Conservation (phyloP, 345 rosid species). For the Limnanthes douglasii region DNA sequence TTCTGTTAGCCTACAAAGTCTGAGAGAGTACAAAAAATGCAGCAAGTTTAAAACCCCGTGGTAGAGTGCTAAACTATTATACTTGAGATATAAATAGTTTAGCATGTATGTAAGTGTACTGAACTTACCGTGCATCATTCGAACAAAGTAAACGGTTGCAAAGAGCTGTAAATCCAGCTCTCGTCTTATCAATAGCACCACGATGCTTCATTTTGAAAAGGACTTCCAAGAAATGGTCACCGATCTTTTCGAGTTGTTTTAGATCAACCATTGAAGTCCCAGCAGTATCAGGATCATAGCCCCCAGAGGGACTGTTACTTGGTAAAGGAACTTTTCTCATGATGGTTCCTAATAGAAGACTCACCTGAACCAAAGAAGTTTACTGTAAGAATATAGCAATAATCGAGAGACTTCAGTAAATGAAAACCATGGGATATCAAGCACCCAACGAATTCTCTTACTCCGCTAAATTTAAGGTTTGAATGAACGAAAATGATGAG, state of each 20-base stretch:
- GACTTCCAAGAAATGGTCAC: conserved; percentile 91
- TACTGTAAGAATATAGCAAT: not conserved
- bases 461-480: not conserved
- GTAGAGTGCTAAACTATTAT: not conserved
- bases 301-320: conserved; percentile 25
- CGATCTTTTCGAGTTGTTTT: conserved; percentile 74
- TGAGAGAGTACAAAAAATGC: conserved; percentile 13
- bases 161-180: conserved; percentile 95
- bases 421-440: not conserved
- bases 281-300: conserved; percentile 15
- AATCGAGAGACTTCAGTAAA: not conserved
- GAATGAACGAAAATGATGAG: too few relatives aligned
- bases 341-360: conserved; percentile 88
- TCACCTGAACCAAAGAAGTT: conserved; percentile 46
- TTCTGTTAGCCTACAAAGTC: conserved; percentile 85
- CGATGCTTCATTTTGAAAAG: conserved; percentile 94
- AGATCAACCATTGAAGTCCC: conserved; percentile 43
- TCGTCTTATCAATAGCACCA: conserved; percentile 96
- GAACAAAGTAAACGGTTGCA: conserved; percentile 96
- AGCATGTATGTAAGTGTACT: too few relatives aligned
- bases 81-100: too few relatives aligned
- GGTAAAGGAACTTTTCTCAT: conserved; percentile 81
- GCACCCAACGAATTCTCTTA: not conserved
- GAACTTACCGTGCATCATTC: conserved; percentile 57
- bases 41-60: not conserved